Base-by-base conservation (phyloP, 208 protist genomes). In the Trypanosoma melophagium region DNA sequence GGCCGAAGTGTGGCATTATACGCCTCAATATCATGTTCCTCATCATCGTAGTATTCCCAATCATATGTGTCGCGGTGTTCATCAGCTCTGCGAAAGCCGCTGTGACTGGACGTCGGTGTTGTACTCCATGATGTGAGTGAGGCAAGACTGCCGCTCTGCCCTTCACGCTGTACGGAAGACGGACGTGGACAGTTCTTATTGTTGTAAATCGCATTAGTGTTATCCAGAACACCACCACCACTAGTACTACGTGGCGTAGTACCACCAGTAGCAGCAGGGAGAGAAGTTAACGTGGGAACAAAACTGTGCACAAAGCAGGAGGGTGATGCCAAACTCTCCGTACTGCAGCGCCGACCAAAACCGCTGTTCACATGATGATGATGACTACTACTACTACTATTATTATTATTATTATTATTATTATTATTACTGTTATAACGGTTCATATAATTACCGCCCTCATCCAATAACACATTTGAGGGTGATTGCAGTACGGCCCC, bases 1-100 rank as follows among this genome's bases (percentile, higher is more conserved):
- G 64, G 64, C 16, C 55, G 53, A 5, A 69, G 55, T 42, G 64
- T 69, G 10, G 53, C 53, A 41, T 60, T 61, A 35, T 69, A 55
- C 9, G 53, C 42, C n/a, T 69, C 64, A 25, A 62, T 35, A 10
- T 69, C 55, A 52, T 28, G 3, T 5, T 60, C 28, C 1, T 69
- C 55, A 62, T 60, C 21, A 41, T 64, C 49, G 17, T 21, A 21
- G 3, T 56, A 10, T 47, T 47, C 42, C 10, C 42, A 40, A 45
- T 41, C 28, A 42, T 54, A 24, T 22, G 19, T 12, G 12, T 35
- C 57, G 24, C n/a, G 35, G 19, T 21, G 13, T 49, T 44, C 28
- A n/a, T 45, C 47, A 35, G 7, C 50, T 21, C 54, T 57, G 4
- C 24, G 17, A 31, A 45, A 28, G 0, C 31, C 3, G 12, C 7